Evolutionary conservation across 345 rosid genomes (phyloP).

Genomic region (Raphanus raphanistrum): DNA sequence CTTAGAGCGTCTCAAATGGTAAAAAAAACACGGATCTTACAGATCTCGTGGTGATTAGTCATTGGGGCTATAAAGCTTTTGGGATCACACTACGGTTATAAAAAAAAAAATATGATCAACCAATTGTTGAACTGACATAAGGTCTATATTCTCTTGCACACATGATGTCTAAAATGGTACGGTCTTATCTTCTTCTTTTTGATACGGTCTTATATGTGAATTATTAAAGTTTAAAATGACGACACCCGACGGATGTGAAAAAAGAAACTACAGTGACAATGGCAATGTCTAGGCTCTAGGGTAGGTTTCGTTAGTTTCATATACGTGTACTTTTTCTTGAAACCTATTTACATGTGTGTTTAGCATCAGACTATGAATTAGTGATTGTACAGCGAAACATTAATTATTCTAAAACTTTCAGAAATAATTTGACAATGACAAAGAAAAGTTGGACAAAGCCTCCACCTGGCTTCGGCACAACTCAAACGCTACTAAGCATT

Average conservation of each 20-base stretch:
- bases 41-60: too few species aligned
- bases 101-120: neutral
- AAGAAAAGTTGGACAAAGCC: slow-evolving; percentile 6
- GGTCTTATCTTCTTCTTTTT: neutral
- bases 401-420: neutral
- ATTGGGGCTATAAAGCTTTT: too few species aligned
- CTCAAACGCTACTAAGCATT: slow-evolving; percentile 18
- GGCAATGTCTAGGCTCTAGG: neutral
- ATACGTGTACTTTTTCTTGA: too few species aligned
- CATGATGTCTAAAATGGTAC: neutral
- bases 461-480: slow-evolving; percentile 30
- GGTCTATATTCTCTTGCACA: neutral
- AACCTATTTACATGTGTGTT: neutral
- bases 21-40: too few species aligned
- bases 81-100: too few species aligned
- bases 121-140: slow-evolving; percentile 1
- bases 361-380: neutral
- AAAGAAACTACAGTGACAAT: neutral
- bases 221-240: neutral
- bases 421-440: slow-evolving; percentile 16
- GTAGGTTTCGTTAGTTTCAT: too few species aligned
- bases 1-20: too few species aligned
- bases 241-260: neutral
- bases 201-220: neutral
- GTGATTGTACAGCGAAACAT: neutral